Conservation (phyloP, 1,284 basidiomycete species). For the Cryptococcus maquisensis region DNA sequence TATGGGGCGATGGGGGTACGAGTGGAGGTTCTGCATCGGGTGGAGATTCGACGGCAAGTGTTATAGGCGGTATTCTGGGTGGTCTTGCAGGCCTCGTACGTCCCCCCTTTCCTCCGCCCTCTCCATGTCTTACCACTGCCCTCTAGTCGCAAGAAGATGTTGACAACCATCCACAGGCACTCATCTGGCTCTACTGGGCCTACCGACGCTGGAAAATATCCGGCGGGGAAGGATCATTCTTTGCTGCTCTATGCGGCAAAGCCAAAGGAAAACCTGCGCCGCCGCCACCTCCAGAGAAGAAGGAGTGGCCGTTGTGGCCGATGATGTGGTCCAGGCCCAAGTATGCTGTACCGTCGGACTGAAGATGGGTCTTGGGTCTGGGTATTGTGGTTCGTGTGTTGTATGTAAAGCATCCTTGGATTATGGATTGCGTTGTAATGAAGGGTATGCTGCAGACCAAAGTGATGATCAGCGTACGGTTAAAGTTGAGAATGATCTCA, state of each 20-base stretch:
- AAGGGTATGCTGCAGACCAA: too few relatives aligned
- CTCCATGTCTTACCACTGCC: too few relatives aligned
- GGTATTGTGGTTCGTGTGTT: too few relatives aligned
- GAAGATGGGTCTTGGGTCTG: too few relatives aligned
- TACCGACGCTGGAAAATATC: not conserved
- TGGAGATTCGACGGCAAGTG: constrained; percentile 11
- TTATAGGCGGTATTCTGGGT: constrained; percentile 28
- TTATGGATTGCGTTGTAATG: too few relatives aligned
- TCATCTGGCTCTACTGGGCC: not conserved
- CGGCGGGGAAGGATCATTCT: too few relatives aligned
- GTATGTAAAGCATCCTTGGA: too few relatives aligned
- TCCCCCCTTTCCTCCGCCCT: not conserved
- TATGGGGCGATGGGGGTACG: constrained; percentile 3
- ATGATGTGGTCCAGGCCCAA: constrained; percentile 24
- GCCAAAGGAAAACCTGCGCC: not conserved
- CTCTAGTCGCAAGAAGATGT: too few relatives aligned
- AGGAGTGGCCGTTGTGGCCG: constrained; percentile 28
- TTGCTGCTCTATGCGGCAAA: too few relatives aligned
- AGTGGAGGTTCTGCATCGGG: not conserved
- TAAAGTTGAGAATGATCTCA: too few relatives aligned
- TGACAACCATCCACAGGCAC: too few relatives aligned
- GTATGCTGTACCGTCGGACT: not conserved
- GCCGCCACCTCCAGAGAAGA: constrained; percentile 5
- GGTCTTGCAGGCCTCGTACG: constrained; percentile 21
- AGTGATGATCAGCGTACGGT: too few relatives aligned